These are phyloP conservation scores for Colletotrichum higginsianum DNA, from an alignment of 2,329 filamentous ascomycete species.

Conservation along the genomic window DNA sequence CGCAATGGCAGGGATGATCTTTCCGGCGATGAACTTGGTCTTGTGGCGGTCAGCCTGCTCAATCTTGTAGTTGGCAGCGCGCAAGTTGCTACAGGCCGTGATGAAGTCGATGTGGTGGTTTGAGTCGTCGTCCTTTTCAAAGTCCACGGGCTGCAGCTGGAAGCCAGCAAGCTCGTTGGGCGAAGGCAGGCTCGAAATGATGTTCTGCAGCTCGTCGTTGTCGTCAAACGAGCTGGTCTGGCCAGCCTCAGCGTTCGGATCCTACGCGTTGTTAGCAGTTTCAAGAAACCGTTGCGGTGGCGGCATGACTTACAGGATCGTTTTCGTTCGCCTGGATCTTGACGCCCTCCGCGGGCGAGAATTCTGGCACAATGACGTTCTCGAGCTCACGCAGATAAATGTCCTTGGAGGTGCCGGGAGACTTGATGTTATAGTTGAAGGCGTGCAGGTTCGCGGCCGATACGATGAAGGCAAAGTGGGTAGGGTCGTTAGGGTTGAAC, in stretches of 20 bases:
- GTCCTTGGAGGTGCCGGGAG: slow-evolving; percentile 78
- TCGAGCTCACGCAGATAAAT: slow-evolving; percentile 87
- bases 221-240: slow-evolving; percentile 73
- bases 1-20: slow-evolving; percentile 98
- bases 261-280: slow-evolving; percentile 60
- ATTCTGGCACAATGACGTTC: slow-evolving; percentile 96
- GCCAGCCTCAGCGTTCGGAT: slow-evolving; percentile 80
- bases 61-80: slow-evolving; percentile 98
- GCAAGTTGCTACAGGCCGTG: slow-evolving; percentile 94
- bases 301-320: slow-evolving; percentile 76
- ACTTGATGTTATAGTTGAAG: slow-evolving; percentile 97
- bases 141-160: slow-evolving; percentile 92
- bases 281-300: not conserved
- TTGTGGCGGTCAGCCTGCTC: slow-evolving; percentile 92
- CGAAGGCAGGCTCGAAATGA: slow-evolving; percentile 81
- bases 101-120: slow-evolving; percentile 99
- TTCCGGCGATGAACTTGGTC: slow-evolving; percentile 99
- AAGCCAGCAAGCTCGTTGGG: slow-evolving; percentile 88
- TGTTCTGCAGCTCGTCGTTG: slow-evolving; percentile 79
- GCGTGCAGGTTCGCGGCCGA: slow-evolving; percentile 93
- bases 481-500: slow-evolving; percentile 87
- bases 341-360: slow-evolving; percentile 88
- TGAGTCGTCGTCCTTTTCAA: slow-evolving; percentile 98
- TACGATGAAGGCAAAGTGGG: slow-evolving; percentile 90
- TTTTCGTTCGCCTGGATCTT: slow-evolving; percentile 98